Base-by-base conservation (phyloP, 208 protist species). In the Leishmania turanica region DNA sequence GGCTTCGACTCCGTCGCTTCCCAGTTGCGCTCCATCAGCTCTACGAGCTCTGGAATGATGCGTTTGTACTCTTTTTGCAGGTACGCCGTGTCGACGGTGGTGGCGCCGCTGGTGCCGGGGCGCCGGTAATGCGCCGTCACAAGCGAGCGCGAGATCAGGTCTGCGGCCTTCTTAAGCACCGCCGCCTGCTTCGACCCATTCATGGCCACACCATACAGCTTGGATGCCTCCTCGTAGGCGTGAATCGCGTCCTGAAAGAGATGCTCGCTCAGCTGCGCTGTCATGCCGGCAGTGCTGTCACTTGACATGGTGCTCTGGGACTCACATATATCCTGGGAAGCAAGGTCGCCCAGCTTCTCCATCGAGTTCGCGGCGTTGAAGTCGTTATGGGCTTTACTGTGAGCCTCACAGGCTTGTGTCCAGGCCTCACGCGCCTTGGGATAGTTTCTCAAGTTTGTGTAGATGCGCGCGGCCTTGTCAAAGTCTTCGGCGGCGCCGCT, bases 391-490 rank as follows among this genome's bases (percentile, higher is more conserved):
- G 87, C 89, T 70, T 93, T 93, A 76, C 86, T 65, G 62, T 93
- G 81, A 40, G 86, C 84, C 47, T 87, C 62, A 31, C 87, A 88
- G 47, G 91, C 89, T 3, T 71, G 75, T 31, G 72, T 79, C 86
- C 87, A 94, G 17, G 89, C 85, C 3, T 92, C 86, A 45, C 71
- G 75, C 6, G 90, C 87, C 75, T 89, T 91, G 3, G 66, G 70
- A 42, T 85, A 80, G 78, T 90, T 83, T 17, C 79, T 76, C 15
- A 86, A n/a, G 62, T 88, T 83, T 31, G 88, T 81, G 78, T 93
- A 97, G 66, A 96, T 90, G 78, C 88, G 91, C 27, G 90, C 92
- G 2, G 93, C 93, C 37, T 90, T 89, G 49, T 96, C 91, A 62
- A 90, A 96, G 45, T 93, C 91, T 31, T 85, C 88, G 0, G 90